Conservation (phyloP, 345 rosid genomes). For the Physaria fendleri region DNA sequence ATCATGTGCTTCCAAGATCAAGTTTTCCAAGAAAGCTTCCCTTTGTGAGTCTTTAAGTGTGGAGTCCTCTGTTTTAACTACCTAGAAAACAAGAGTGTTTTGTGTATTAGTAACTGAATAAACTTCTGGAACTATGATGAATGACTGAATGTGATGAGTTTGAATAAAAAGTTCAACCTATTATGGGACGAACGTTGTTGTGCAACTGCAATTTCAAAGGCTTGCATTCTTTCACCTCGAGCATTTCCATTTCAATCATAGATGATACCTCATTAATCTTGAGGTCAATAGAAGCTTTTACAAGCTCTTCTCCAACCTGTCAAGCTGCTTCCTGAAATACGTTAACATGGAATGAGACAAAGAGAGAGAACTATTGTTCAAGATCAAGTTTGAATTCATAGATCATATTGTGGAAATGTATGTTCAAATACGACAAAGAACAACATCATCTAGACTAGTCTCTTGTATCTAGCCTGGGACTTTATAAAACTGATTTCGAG, state of each 20-base stretch:
- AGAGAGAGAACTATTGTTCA: not conserved
- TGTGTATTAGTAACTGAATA: slow-evolving; percentile 11
- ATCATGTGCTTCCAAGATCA: slow-evolving; percentile 47
- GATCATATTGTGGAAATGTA: not conserved
- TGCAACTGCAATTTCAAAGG: slow-evolving; percentile 69
- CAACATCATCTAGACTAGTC: not conserved
- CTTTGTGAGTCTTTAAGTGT: not conserved
- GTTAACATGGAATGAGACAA: slow-evolving; percentile 3
- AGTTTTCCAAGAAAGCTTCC: slow-evolving; percentile 42
- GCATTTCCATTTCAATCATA: slow-evolving; percentile 79
- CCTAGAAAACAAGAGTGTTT: not conserved
- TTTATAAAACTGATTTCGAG: not conserved
- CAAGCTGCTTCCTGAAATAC: slow-evolving; percentile 67
- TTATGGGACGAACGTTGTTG: slow-evolving; percentile 57
- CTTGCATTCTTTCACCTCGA: slow-evolving; percentile 69
- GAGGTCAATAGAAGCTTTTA: slow-evolving; percentile 54
- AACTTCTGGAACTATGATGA: not conserved
- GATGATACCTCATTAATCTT: slow-evolving; percentile 64
- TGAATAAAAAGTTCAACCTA: slow-evolving; percentile 19
- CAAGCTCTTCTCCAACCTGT: slow-evolving; percentile 77
- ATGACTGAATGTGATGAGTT: not conserved
- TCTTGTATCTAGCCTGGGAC: not conserved
- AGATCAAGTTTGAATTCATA: not conserved
- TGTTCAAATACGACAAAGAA: not conserved
- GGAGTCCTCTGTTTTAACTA: slow-evolving; percentile 16